phyloP scores from a whole-genome alignment of 805 yeast genomes.

The Starmerella etchellsii region DNA sequence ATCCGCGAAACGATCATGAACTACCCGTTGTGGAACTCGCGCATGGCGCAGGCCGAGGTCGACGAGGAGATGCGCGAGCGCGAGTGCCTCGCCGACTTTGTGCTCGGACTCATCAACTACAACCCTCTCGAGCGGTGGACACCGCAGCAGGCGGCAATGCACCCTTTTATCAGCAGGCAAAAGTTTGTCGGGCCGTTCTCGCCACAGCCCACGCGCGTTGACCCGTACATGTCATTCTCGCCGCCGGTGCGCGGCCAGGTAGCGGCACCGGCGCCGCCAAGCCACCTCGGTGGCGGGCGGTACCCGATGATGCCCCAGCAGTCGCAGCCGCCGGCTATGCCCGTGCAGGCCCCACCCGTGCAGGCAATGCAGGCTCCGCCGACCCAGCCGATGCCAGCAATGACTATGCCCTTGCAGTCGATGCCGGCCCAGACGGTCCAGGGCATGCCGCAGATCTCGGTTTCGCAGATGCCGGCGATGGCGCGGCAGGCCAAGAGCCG shows the following conservation, averaged over 20 bases:
- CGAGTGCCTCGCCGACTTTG: conserved; percentile 58
- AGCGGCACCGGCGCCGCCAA: not conserved
- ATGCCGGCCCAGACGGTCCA: not conserved
- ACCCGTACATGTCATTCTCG: too few relatives aligned
- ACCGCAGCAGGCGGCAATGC: conserved; percentile 86
- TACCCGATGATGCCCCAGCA: not conserved
- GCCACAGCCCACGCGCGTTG: conserved; percentile 8
- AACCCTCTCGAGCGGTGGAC: conserved; percentile 95
- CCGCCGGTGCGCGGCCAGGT: too few relatives aligned
- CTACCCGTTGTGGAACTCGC: conserved; percentile 38
- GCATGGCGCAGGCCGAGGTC: conserved; percentile 31
- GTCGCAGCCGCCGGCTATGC: not conserved
- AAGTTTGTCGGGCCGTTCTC: conserved; percentile 36
- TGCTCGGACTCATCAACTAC: conserved; percentile 61
- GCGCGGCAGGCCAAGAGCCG: too few relatives aligned
- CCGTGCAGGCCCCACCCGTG: not conserved
- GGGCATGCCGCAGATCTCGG: not conserved
- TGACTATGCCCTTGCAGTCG: not conserved
- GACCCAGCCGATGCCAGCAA: not conserved
- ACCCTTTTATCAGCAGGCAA: conserved; percentile 71
- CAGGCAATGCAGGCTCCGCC: not conserved
- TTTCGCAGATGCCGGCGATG: not conserved
- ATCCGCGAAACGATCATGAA: conserved; percentile 63
- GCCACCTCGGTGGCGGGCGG: not conserved
- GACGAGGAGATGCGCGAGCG: conserved; percentile 69